A percentile compares a stretch with the other conserved stretches of the same genome.
Conservation (phyloP, 257 asterid species). For the Fraxinus anomala region DNA sequence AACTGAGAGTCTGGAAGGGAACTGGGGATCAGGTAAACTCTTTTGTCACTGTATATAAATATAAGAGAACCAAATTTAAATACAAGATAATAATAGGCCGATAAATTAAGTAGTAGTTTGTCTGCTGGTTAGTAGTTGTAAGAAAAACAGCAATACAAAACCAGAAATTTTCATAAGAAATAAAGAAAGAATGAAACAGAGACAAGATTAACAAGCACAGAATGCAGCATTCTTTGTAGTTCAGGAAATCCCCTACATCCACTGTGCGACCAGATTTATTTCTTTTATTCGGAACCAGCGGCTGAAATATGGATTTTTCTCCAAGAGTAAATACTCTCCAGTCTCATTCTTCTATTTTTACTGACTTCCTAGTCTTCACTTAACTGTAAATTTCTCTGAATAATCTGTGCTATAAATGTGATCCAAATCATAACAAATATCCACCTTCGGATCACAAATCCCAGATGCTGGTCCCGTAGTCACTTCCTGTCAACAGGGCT, state of each 20-base stretch:
- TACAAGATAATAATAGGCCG: neutral
- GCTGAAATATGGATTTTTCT: too few species aligned
- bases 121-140: neutral
- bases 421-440: too few species aligned
- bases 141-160: neutral
- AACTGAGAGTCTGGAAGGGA: slow-evolving; percentile 73
- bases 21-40: slow-evolving; percentile 81
- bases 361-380: too few species aligned
- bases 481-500: too few species aligned
- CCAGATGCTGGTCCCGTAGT: too few species aligned
- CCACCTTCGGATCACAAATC: too few species aligned
- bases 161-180: neutral
- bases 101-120: neutral
- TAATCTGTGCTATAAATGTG: too few species aligned
- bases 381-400: too few species aligned
- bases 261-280: too few species aligned
- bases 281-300: too few species aligned
- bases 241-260: neutral
- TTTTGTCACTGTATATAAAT: slow-evolving; percentile 14
- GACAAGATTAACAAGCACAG: neutral
- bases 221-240: neutral
- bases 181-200: neutral
- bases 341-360: too few species aligned
- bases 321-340: too few species aligned
- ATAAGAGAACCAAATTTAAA: slow-evolving; percentile 6